Evolutionary conservation across 139 green algal genomes (phyloP).

Genomic region (Coelastrella sp.): DNA sequence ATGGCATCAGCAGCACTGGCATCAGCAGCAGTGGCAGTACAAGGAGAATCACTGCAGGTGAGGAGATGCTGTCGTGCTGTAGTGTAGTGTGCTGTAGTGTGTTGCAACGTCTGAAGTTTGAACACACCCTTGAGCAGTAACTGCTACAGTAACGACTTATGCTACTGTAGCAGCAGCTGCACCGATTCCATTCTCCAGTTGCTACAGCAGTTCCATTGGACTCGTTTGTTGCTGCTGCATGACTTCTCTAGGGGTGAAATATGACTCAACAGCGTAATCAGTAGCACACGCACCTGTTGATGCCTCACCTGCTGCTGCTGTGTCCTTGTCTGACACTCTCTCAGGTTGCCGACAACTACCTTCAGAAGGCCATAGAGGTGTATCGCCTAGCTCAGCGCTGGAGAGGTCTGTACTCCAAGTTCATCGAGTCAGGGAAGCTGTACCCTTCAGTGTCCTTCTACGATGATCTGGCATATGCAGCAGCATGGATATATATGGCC

Average conservation of each 20-base stretch:
- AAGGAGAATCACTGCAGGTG: conserved; percentile 39
- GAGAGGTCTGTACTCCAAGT: conserved; percentile 20
- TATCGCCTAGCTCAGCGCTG: conserved; percentile 26
- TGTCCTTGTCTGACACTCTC: no score
- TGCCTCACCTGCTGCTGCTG: no score
- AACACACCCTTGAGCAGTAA: no score
- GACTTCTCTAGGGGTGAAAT: no score
- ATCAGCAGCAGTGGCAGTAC: conserved; percentile 32
- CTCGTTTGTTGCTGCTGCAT: no score
- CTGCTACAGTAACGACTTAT: no score
- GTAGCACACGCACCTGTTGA: no score
- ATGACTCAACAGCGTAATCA: no score
- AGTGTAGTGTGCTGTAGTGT: background rate
- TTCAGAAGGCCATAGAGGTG: background rate
- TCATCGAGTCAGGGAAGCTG: background rate
- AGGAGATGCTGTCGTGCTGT: background rate
- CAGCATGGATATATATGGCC: conserved; percentile 47
- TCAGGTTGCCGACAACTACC: conserved; percentile 38
- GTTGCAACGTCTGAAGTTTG: no score
- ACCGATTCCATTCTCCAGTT: no score
- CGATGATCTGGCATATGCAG: conserved; percentile 51
- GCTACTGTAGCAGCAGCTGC: no score
- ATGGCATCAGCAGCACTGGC: conserved; percentile 44
- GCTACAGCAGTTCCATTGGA: no score
- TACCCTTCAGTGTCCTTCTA: conserved; percentile 43